Evolutionary conservation across 257 asterid genomes (phyloP).

Genomic region (Ajuga chamaepitys): DNA sequence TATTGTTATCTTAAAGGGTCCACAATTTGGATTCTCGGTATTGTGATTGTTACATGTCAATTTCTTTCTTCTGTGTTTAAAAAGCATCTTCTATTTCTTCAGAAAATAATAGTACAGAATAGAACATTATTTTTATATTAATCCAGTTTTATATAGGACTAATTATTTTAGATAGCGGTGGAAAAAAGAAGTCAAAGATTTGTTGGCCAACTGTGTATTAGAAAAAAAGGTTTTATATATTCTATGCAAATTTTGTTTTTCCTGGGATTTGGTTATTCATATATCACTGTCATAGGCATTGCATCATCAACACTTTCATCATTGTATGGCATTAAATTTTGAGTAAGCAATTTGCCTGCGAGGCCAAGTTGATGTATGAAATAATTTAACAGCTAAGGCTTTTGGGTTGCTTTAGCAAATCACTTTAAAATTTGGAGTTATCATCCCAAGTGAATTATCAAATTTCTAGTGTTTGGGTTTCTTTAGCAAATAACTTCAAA

Average conservation of each 20-base stretch:
- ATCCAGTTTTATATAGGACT: background rate
- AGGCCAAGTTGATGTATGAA: background rate
- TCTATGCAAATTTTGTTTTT: background rate
- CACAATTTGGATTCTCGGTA: background rate
- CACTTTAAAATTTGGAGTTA: slow-evolving; percentile 1
- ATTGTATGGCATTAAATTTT: background rate
- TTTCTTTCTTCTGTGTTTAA: background rate
- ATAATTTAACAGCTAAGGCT: background rate
- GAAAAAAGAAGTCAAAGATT: slow-evolving; percentile 15
- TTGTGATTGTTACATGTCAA: background rate
- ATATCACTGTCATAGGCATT: background rate
- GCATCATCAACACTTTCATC: background rate
- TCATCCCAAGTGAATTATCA: background rate
- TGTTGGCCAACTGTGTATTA: slow-evolving; percentile 30
- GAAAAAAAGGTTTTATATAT: slow-evolving; percentile 14
- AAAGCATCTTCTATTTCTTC: slow-evolving; percentile 1
- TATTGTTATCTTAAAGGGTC: slow-evolving; percentile 1
- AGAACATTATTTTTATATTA: background rate
- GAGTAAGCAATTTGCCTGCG: background rate
- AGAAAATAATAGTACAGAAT: background rate
- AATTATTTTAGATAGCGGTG: slow-evolving; percentile 1
- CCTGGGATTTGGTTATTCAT: background rate
- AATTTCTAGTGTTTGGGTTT: background rate
- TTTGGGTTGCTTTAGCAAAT: background rate
- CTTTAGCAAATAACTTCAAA: background rate